These are phyloP conservation scores for Peltaster fructicola DNA, from an alignment of 2,329 filamentous ascomycete species.

Conservation along the genomic window DNA sequence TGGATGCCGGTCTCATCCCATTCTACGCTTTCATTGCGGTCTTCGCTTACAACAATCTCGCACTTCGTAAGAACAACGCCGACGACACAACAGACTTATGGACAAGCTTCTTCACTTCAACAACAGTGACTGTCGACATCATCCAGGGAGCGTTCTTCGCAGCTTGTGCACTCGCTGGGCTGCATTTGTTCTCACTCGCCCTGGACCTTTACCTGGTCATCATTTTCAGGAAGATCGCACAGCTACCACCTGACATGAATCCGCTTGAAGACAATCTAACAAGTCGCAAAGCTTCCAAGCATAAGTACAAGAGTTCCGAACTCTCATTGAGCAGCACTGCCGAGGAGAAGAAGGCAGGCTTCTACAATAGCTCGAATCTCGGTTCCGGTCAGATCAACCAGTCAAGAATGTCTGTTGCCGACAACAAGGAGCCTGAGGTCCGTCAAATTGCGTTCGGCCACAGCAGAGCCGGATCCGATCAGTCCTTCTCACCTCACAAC, in stretches of 20 bases:
- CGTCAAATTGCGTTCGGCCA: constrained; percentile 59
- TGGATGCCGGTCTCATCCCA: constrained; percentile 49
- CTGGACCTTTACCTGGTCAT: constrained; percentile 59
- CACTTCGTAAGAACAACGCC: constrained; percentile 31
- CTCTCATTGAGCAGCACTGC: constrained; percentile 23
- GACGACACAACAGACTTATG: constrained; percentile 34
- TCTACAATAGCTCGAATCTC: constrained; percentile 27
- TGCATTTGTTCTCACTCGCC: constrained; percentile 54
- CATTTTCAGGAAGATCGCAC: constrained; percentile 65
- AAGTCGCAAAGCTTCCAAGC: constrained; percentile 38
- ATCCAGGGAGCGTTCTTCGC: too few species aligned
- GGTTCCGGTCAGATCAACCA: constrained; percentile 21
- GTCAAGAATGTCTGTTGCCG: constrained; percentile 21
- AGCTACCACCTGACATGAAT: constrained; percentile 85
- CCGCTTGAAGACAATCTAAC: constrained; percentile 77
- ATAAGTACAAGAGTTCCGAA: constrained; percentile 57
- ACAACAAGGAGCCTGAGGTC: constrained; percentile 24
- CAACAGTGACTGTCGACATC: too few species aligned
- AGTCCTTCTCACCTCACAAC: constrained; percentile 33
- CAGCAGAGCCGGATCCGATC: constrained; percentile 48
- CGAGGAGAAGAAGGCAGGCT: constrained; percentile 43
- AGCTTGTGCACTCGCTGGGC: too few species aligned
- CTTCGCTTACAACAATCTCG: constrained; percentile 34
- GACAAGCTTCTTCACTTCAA: constrained; percentile 50
- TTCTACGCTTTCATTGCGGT: constrained; percentile 45